These are phyloP conservation scores for Zopfia rhizophila DNA, from an alignment of 2,329 filamentous ascomycete species.

Conservation along the genomic window DNA sequence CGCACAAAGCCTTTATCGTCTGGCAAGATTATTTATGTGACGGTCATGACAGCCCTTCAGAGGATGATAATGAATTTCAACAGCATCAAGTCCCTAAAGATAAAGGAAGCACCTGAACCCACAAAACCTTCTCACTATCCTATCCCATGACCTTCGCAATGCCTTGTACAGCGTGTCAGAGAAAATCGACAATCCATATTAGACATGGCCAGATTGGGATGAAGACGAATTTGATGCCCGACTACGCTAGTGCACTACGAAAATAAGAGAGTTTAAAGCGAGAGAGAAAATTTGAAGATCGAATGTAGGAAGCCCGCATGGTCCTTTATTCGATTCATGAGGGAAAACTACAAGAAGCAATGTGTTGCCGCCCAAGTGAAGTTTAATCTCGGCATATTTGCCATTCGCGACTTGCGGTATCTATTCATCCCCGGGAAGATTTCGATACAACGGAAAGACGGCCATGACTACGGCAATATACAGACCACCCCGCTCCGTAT, in stretches of 20 bases:
- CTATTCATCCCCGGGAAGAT: not conserved
- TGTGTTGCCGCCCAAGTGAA: not conserved
- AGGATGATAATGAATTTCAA: too few relatives aligned
- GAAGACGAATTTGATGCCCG: slow-evolving; percentile 3
- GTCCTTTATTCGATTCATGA: not conserved
- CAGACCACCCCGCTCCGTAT: not conserved
- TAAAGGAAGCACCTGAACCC: not conserved
- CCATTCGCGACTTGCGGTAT: not conserved
- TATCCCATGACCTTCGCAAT: not conserved
- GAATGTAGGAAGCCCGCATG: not conserved
- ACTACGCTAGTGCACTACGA: not conserved
- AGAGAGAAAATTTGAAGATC: not conserved
- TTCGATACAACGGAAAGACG: not conserved
- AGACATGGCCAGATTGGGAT: not conserved
- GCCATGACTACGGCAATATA: not conserved
- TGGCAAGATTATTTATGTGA: slow-evolving; percentile 1
- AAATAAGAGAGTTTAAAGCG: not conserved
- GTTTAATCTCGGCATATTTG: not conserved
- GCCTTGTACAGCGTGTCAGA: not conserved
- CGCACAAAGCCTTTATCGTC: not conserved
- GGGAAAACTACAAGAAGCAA: not conserved
- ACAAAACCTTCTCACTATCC: not conserved
- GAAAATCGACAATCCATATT: not conserved
- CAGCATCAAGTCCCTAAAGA: too few relatives aligned
- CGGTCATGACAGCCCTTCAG: not conserved